phyloP scores from a whole-genome alignment of 495 filamentous ascomycete species.

The Aspergillus sclerotioniger region DNA sequence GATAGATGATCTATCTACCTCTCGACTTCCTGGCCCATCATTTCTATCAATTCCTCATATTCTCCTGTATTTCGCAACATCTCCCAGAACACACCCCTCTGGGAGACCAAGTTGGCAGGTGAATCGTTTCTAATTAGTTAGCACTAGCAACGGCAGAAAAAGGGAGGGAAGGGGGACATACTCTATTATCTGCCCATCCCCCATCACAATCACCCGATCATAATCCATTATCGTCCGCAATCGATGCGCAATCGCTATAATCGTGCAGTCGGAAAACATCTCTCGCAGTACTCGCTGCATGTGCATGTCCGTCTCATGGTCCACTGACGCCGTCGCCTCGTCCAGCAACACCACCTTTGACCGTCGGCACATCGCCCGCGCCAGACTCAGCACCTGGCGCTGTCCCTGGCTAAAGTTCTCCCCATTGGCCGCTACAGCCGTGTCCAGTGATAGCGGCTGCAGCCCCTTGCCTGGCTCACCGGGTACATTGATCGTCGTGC shows the following conservation, averaged over 20 bases:
- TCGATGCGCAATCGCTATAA: constrained; percentile 42
- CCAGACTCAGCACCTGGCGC: constrained; percentile 58
- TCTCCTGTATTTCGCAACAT: constrained; percentile 52
- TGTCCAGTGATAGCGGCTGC: constrained; percentile 27
- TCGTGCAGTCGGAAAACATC: constrained; percentile 35
- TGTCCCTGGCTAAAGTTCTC: constrained; percentile 63
- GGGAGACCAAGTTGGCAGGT: constrained; percentile 41
- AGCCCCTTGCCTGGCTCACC: constrained; percentile 13
- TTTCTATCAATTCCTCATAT: constrained; percentile 41
- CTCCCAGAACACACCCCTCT: constrained; percentile 45
- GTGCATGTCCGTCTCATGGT: constrained; percentile 52
- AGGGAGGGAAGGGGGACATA: constrained; percentile 13
- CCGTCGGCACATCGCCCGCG: constrained; percentile 55
- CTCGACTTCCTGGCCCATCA: constrained; percentile 5
- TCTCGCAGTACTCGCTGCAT: constrained; percentile 48
- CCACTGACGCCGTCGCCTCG: constrained; percentile 58
- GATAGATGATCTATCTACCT: too few species aligned
- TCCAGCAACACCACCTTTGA: constrained; percentile 58
- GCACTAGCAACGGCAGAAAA: background rate
- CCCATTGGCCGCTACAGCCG: constrained; percentile 53
- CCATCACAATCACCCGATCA: constrained; percentile 39
- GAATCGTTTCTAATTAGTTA: constrained; percentile 35
- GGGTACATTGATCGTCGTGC: constrained; percentile 45
- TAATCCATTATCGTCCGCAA: constrained; percentile 39
- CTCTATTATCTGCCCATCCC: constrained; percentile 31